phyloP scores from a whole-genome alignment of 352 stramenopile genomes.

The Halophytophthora polymorphica region DNA sequence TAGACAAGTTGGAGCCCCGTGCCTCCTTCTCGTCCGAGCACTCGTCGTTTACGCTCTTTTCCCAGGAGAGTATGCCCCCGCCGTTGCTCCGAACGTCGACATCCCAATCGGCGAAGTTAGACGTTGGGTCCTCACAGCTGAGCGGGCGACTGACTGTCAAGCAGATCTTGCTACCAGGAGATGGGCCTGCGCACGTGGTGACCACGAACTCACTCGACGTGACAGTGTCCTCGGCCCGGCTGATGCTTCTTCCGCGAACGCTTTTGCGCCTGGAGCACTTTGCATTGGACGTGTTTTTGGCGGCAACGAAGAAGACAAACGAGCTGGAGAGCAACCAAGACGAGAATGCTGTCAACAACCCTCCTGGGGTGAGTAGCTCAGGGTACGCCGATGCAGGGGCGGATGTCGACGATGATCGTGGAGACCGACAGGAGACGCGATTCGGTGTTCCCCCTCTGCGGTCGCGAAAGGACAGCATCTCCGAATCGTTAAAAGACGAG shows the following conservation, averaged over 20 bases:
- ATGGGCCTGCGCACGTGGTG: slow-evolving; percentile 6
- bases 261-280: slow-evolving; percentile 59
- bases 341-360: slow-evolving; percentile 26
- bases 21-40: slow-evolving; percentile 23
- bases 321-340: slow-evolving; percentile 43
- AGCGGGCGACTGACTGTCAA: slow-evolving; percentile 23
- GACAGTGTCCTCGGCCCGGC: slow-evolving; percentile 37
- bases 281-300: slow-evolving; percentile 43
- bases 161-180: background rate
- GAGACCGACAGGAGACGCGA: slow-evolving; percentile 19
- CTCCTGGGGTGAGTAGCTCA: slow-evolving; percentile 15
- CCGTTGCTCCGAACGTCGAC: slow-evolving; percentile 13
- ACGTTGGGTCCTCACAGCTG: slow-evolving; percentile 24
- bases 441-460: slow-evolving; percentile 27
- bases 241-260: slow-evolving; percentile 50
- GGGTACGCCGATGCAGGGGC: slow-evolving; percentile 27
- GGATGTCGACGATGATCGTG: slow-evolving; percentile 23
- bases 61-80: slow-evolving; percentile 15
- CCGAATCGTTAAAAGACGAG: slow-evolving; percentile 48
- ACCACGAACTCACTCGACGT: slow-evolving; percentile 28
- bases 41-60: slow-evolving; percentile 27
- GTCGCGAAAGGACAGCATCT: slow-evolving; percentile 51
- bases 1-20: slow-evolving; percentile 21
- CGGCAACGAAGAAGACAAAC: slow-evolving; percentile 34
- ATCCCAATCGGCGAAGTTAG: slow-evolving; percentile 18